Conservation (phyloP, 495 filamentous ascomycete genomes). For the Hypoxylon fuscum region DNA sequence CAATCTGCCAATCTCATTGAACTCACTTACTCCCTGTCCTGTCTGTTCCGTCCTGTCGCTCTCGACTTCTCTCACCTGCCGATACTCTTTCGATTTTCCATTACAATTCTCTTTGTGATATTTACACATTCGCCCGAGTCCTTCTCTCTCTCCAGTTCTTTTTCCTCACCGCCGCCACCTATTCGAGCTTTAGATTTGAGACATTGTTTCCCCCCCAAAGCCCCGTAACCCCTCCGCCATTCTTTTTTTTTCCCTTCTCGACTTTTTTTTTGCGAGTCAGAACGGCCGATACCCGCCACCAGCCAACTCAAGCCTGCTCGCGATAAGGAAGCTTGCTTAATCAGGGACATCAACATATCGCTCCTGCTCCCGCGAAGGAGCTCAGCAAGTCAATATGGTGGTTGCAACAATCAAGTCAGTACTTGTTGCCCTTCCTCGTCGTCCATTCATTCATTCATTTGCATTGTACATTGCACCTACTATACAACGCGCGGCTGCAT, state of each 20-base stretch:
- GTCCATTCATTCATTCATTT: conserved; percentile 14
- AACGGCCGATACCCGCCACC: conserved; percentile 40
- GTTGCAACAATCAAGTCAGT: conserved; percentile 87
- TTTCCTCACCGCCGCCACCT: conserved; percentile 32
- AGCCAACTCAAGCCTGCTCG: conserved; percentile 33
- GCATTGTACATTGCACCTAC: background rate
- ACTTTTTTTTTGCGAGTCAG: conserved; percentile 24
- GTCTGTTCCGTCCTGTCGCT: conserved; percentile 22
- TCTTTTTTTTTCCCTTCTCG: conserved; percentile 16
- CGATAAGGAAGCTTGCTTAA: conserved; percentile 37
- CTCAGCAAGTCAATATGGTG: conserved; percentile 68
- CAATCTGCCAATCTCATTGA: conserved; percentile 27
- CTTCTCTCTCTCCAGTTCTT: conserved; percentile 20
- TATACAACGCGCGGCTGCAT: conserved; percentile 23
- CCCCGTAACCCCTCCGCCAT: conserved; percentile 31
- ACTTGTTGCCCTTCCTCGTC: conserved; percentile 26
- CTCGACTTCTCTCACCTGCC: conserved; percentile 18
- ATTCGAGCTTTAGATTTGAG: conserved; percentile 33
- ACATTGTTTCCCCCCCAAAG: conserved; percentile 24
- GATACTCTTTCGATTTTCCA: conserved; percentile 26
- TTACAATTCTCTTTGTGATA: conserved; percentile 39
- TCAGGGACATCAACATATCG: conserved; percentile 33
- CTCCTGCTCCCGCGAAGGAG: conserved; percentile 40
- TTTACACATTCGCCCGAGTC: conserved; percentile 22
- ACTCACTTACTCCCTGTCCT: background rate